Evolutionary conservation across 441 rosid species (phyloP), one percentile per base, ranked within the genome.

Genomic region (Adansonia rubrostipa): DNA sequence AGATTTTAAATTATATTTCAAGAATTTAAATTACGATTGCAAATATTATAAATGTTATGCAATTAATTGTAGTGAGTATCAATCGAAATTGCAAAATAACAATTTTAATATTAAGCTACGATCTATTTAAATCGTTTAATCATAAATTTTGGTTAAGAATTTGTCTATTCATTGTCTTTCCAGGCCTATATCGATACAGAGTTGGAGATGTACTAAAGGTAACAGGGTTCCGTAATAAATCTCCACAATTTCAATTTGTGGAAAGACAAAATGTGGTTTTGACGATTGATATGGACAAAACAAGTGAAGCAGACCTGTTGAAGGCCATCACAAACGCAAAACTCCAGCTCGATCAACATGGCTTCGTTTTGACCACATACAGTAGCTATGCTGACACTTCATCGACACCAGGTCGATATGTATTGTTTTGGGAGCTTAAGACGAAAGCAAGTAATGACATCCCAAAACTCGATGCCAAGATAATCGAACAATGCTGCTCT

Each of bases 261-360:
- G 83, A 85, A 4, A 36, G 93, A 71, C 57, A 79, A 81, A 88
- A 88, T 22, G 89, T 86, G 8, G 81, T 86, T 53, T 71, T 90
- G 50, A 87, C 91, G 70, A 73, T 90, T 3, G 93, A 87, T 78
- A 61, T 87, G 0, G 98, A 92, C 50, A 93, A 93, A 86, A 92
- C 98, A 17, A 91, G 88, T 40, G 98, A 93, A 74, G 95, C 85
- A 73, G 98, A 93, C 73, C 87, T 93, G n/a, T 82, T 84, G 14
- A 88, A 89, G 42, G 97, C 97, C 3, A 87, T 93, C 14, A 77
- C 79, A 19, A 77, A 83, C 79, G 91, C 92, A 5, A 86, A 85
- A 74, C 67, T 51, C 1, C 77, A 78, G 14, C 84, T 93, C 0
- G 90, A 89, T 10, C 88, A 86, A 17, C 86, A 81, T 0, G 94